Percentiles rank a stretch among this genome's conserved stretches.
Conservation (phyloP, 345 rosid species). For the Pseudoturritis turrita region DNA sequence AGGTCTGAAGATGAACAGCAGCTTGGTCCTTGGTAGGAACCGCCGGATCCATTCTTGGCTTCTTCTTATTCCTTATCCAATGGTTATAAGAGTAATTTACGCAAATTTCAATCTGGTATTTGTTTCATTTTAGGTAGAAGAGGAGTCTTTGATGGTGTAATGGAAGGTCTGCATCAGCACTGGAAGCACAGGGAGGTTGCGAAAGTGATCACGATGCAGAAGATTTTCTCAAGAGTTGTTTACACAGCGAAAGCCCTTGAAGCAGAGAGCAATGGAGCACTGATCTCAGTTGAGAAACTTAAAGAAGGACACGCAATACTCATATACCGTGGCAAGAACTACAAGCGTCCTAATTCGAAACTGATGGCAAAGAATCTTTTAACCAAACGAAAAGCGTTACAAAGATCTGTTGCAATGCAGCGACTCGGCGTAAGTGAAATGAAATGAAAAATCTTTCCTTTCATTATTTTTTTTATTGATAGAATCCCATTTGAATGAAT, state of each 20-base stretch:
- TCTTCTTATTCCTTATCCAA: not conserved
- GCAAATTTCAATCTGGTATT: not conserved
- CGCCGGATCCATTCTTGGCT: not conserved
- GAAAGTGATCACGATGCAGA: slow-evolving; percentile 78
- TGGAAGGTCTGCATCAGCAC: slow-evolving; percentile 87
- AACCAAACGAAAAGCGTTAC: slow-evolving; percentile 65
- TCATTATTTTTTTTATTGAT: not conserved
- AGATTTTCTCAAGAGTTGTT: slow-evolving; percentile 45
- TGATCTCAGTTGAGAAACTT: slow-evolving; percentile 67
- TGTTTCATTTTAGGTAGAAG: slow-evolving; percentile 56
- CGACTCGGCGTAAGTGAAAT: slow-evolving; percentile 63
- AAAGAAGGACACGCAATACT: slow-evolving; percentile 73
- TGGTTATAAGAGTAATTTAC: not conserved
- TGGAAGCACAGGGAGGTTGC: slow-evolving; percentile 90
- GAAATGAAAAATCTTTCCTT: not conserved
- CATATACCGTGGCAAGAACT: slow-evolving; percentile 82
- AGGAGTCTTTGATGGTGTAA: slow-evolving; percentile 77
- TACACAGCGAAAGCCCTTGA: slow-evolving; percentile 61
- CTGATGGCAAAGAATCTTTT: slow-evolving; percentile 51
- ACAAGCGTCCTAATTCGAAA: slow-evolving; percentile 65
- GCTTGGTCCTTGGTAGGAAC: slow-evolving; percentile 65
- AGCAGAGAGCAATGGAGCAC: slow-evolving; percentile 74
- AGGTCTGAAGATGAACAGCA: slow-evolving; percentile 60
- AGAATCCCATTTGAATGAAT: not conserved
- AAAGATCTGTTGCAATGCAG: slow-evolving; percentile 70